A percentile compares a stretch with the other conserved stretches of the same genome.
These are phyloP conservation scores for Prunus campanulata DNA, from an alignment of 306 rosid species.

Conservation along the genomic window DNA sequence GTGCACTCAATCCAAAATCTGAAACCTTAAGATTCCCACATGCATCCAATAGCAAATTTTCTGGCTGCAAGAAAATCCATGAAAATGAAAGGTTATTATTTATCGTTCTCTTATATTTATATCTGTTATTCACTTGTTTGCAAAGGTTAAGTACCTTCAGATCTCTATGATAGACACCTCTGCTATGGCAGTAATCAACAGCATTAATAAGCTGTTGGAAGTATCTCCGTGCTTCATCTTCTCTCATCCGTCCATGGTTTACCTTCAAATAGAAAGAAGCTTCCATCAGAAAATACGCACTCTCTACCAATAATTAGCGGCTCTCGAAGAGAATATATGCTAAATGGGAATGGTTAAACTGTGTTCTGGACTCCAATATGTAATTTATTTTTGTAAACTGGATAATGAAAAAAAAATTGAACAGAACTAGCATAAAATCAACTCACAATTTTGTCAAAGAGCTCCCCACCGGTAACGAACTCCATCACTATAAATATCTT, in stretches of 20 bases:
- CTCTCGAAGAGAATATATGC: neutral
- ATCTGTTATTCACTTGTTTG: neutral
- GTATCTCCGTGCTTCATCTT: slow-evolving; percentile 86
- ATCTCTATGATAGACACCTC: slow-evolving; percentile 96
- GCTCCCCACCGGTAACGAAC: slow-evolving; percentile 96
- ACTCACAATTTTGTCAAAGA: slow-evolving; percentile 97
- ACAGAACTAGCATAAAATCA: slow-evolving; percentile 10
- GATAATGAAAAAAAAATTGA: slow-evolving; percentile 1
- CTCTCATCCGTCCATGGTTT: slow-evolving; percentile 90
- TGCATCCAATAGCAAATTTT: slow-evolving; percentile 81
- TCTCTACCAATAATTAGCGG: slow-evolving; percentile 6
- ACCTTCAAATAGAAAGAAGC: slow-evolving; percentile 46
- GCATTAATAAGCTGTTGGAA: slow-evolving; percentile 97
- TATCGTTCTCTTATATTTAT: neutral
- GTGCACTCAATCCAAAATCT: slow-evolving; percentile 95
- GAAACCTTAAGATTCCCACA: slow-evolving; percentile 92
- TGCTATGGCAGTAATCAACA: slow-evolving; percentile 98
- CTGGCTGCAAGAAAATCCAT: slow-evolving; percentile 64
- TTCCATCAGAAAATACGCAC: slow-evolving; percentile 17
- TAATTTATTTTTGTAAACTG: neutral
- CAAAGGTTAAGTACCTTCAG: slow-evolving; percentile 59
- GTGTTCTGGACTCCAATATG: neutral
- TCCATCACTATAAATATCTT: slow-evolving; percentile 94
- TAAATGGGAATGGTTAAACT: slow-evolving; percentile 4
- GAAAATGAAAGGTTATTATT: neutral